Evolutionary conservation across 441 rosid genomes (phyloP).

Genomic region (Eutrema salsugineum): DNA sequence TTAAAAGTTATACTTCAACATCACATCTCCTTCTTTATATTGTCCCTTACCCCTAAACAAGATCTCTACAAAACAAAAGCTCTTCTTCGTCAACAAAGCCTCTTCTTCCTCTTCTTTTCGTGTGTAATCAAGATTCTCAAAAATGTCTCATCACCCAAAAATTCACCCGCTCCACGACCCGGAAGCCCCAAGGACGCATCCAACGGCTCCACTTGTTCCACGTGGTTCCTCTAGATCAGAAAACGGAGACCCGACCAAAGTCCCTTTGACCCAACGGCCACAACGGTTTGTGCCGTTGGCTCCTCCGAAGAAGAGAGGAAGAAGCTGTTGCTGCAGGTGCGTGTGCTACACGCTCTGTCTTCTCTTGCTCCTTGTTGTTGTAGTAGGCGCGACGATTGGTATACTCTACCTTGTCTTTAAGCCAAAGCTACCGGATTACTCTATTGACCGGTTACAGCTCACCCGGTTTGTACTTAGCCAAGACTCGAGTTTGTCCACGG

Average conservation of each 20-base stretch:
- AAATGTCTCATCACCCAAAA: constrained; percentile 64
- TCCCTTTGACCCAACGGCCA: constrained; percentile 31
- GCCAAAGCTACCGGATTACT: constrained; percentile 83
- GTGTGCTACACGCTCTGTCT: constrained; percentile 64
- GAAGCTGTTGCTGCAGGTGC: constrained; percentile 66
- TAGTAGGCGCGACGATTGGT: constrained; percentile 46
- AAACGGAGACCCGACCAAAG: constrained; percentile 20
- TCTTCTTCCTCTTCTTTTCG: not conserved
- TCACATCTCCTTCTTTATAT: constrained; percentile 3
- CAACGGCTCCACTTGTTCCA: constrained; percentile 63
- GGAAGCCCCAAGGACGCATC: constrained; percentile 37
- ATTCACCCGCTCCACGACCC: constrained; percentile 60
- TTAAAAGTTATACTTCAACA: not conserved
- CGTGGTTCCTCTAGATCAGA: constrained; percentile 50
- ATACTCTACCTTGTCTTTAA: constrained; percentile 66
- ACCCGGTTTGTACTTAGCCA: constrained; percentile 42
- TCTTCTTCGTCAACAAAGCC: not conserved
- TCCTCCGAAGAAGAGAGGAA: constrained; percentile 36
- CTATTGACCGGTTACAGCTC: constrained; percentile 54
- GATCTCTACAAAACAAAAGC: not conserved
- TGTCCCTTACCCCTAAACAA: not conserved
- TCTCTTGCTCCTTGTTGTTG: constrained; percentile 44
- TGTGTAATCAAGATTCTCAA: constrained; percentile 4
- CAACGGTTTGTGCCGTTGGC: constrained; percentile 46
- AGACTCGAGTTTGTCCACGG: constrained; percentile 50